A percentile compares a stretch with the other conserved stretches of the same genome.
Conservation (phyloP, 2,329 filamentous ascomycete genomes). For the Whalleya microplaca region DNA sequence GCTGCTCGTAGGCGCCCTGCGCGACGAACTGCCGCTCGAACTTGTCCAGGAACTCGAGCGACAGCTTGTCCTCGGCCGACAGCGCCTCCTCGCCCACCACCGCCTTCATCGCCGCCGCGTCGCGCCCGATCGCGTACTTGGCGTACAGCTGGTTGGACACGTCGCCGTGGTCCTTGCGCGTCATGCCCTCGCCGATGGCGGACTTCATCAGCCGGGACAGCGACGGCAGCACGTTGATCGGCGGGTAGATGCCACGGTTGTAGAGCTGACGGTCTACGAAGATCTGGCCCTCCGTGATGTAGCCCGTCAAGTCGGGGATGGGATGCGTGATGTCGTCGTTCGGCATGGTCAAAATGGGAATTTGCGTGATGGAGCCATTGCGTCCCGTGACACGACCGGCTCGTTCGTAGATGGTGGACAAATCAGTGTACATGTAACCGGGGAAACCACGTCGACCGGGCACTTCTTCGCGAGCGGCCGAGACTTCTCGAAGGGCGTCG, state of each 20-base stretch:
- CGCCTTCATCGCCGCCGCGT: slow-evolving; percentile 98
- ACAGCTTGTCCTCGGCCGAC: slow-evolving; percentile 95
- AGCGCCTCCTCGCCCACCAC: slow-evolving; percentile 98
- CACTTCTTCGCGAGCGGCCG: slow-evolving; percentile 96
- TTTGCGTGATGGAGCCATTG: slow-evolving; percentile 98
- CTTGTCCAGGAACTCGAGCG: slow-evolving; percentile 96
- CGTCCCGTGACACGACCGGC: slow-evolving; percentile 95
- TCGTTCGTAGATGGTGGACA: slow-evolving; percentile 99
- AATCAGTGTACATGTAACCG: slow-evolving; percentile 99
- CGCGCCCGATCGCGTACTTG: slow-evolving; percentile 98
- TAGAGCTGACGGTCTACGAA: slow-evolving; percentile 91
- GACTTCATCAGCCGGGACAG: slow-evolving; percentile 99
- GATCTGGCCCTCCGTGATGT: slow-evolving; percentile 99
- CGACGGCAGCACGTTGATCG: slow-evolving; percentile 97
- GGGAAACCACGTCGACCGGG: slow-evolving; percentile 98
- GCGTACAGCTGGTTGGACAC: slow-evolving; percentile 99
- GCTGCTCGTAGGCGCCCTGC: slow-evolving; percentile 90
- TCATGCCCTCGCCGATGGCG: slow-evolving; percentile 96
- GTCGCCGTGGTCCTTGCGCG: slow-evolving; percentile 94
- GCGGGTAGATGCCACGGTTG: slow-evolving; percentile 98
- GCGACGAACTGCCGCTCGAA: slow-evolving; percentile 95
- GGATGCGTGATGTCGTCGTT: slow-evolving; percentile 99
- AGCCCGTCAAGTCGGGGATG: slow-evolving; percentile 97
- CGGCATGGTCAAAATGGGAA: slow-evolving; percentile 98
- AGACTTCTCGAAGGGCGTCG: slow-evolving; percentile 97